Evolutionary conservation across 164 flowering plant species (phyloP).

Genomic region (Tetracentron sinense): DNA sequence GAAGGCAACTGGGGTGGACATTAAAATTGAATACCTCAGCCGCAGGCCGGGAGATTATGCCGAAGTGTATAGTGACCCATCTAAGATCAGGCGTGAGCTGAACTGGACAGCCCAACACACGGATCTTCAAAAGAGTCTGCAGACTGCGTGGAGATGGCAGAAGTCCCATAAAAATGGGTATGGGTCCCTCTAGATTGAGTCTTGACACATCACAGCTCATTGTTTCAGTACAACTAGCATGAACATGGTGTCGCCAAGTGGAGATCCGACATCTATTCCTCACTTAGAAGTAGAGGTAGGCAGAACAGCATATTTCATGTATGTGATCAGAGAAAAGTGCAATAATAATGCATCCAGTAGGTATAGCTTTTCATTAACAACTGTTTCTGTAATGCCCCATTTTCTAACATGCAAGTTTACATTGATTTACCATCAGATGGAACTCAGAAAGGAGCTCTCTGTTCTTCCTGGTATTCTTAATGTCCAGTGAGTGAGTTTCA

Average conservation of each 20-base stretch:
- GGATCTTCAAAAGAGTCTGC: constrained; percentile 70
- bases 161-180: constrained; percentile 70
- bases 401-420: too few relatives aligned
- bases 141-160: constrained; percentile 94
- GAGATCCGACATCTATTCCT: neutral
- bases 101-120: constrained; percentile 91
- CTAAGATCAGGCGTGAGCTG: constrained; percentile 64
- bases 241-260: neutral
- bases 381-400: too few relatives aligned
- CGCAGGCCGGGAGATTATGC: constrained; percentile 98
- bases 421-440: too few relatives aligned
- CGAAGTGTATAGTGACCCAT: constrained; percentile 86
- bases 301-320: too few relatives aligned
- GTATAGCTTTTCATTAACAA: too few relatives aligned
- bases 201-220: constrained; percentile 8
- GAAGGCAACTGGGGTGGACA: constrained; percentile 74
- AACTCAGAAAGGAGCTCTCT: too few relatives aligned
- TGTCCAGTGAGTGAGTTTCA: too few relatives aligned
- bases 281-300: neutral
- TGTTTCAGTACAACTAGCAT: neutral
- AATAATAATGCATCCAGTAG: too few relatives aligned
- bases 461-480: too few relatives aligned
- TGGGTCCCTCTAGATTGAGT: constrained; percentile 23
- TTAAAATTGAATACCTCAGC: constrained; percentile 65
- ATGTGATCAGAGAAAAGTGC: too few relatives aligned